Evolutionary conservation across 1,139 yeast genomes (phyloP), one percentile per base, ranked within the genome.

Genomic region (Candida gigantensis): DNA sequence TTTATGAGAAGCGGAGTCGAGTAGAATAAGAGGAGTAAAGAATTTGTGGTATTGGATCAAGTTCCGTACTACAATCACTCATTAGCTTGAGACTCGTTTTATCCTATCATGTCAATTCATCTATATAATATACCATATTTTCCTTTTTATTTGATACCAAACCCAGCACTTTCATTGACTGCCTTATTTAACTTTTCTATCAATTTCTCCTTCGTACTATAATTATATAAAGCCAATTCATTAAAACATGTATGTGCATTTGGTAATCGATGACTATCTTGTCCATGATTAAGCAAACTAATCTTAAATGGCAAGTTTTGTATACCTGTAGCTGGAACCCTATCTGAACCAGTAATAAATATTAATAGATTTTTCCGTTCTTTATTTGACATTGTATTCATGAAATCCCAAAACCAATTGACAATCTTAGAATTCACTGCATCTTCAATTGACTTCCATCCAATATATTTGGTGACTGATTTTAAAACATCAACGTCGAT

Each of bases 201-300:
- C 42, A 90, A 62, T 47, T 75, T 77, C 18, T 70, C 77, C 42
- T 68, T 66, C 4, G 74, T 54, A 5, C 59, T 50, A 56, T 90
- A 92, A 34, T 79, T 79, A 59, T 81, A 84, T 6, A 92, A 48
- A 37, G 92, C 86, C 28, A 92, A 59, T 62, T 90, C 96, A 54
- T 89, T 90, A 62, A 90, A 92, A 51, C 97, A 92, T 0, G 97
- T 92, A 52, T 90, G 97, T 0, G 97, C 90, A 8, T 83, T 64
- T 0, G 97, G 97, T 19, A 89, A 62, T 34, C 83, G 65, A 4
- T 74, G 63, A 36, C 67, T 57, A 42, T 76, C 78, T 2, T 62
- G 68, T 3, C 83, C 82, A 19, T 47, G 47, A 14, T 49, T 46
- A 14, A 79, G 49, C 37, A 73, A 64, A 25, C 80, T 72, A 32